phyloP scores from a whole-genome alignment of 2,329 filamentous ascomycete species.

The Helotiales sp. region DNA sequence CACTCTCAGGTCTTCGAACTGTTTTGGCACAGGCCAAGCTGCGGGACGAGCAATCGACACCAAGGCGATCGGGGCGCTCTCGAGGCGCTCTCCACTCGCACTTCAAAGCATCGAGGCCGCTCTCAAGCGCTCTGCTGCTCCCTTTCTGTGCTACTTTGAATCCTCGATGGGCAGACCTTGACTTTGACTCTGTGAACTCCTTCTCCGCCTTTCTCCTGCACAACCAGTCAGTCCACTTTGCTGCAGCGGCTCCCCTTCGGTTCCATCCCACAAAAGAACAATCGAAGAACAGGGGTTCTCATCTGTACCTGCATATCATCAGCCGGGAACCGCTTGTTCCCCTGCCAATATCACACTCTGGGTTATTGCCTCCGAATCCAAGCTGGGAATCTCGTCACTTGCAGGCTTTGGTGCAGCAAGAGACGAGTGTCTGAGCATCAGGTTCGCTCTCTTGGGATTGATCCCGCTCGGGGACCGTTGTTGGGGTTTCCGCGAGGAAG shows the following conservation, averaged over 20 bases:
- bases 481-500: neutral
- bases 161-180: neutral
- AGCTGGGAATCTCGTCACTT: conserved; percentile 4
- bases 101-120: neutral
- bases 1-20: neutral
- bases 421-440: too few relatives aligned
- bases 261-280: neutral
- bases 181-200: neutral
- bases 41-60: neutral
- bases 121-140: neutral
- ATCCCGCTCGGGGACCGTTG: neutral
- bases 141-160: neutral
- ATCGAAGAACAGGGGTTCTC: conserved; percentile 2
- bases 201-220: neutral
- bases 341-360: conserved; percentile 17
- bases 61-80: neutral
- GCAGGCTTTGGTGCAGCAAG: conserved; percentile 2
- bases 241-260: neutral
- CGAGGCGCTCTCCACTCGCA: neutral
- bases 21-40: neutral
- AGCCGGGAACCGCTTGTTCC: conserved; percentile 4
- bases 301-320: conserved; percentile 24
- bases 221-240: neutral
- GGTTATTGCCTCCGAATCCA: conserved; percentile 13
- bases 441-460: too few relatives aligned